These are phyloP conservation scores for Vigna hirtella DNA, from an alignment of 306 rosid genomes.

Conservation along the genomic window DNA sequence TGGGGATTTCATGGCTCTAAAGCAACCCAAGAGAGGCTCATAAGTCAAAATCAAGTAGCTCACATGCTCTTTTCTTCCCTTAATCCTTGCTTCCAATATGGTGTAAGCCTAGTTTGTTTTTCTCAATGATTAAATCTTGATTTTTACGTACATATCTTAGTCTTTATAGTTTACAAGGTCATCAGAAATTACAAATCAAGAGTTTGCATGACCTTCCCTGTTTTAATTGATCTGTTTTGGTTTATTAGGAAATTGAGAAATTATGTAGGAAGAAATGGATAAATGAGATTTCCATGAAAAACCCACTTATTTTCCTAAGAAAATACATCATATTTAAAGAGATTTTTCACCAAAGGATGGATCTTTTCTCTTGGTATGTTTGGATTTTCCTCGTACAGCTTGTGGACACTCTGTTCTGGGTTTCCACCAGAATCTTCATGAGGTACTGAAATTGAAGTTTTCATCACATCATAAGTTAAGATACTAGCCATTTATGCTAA, in stretches of 20 bases:
- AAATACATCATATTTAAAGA: background rate
- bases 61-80: conserved; percentile 7
- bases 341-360: conserved; percentile 42
- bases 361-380: conserved; percentile 45
- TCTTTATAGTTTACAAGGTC: background rate
- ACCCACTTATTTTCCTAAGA: conserved; percentile 46
- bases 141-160: background rate
- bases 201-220: conserved; percentile 44
- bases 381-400: conserved; percentile 57
- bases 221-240: conserved; percentile 45
- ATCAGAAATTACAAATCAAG: conserved; percentile 43
- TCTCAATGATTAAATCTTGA: background rate
- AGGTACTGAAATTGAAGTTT: conserved; percentile 53
- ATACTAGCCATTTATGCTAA: background rate
- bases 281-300: background rate
- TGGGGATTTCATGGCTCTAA: background rate
- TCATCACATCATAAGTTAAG: conserved; percentile 1
- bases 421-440: conserved; percentile 47
- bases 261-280: background rate
- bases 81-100: background rate
- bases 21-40: conserved; percentile 6
- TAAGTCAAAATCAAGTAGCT: background rate
- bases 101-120: background rate
- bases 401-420: conserved; percentile 50
- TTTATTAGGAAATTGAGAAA: conserved; percentile 41